Base-by-base conservation (phyloP, 257 asterid genomes). In the Plantago elongata region DNA sequence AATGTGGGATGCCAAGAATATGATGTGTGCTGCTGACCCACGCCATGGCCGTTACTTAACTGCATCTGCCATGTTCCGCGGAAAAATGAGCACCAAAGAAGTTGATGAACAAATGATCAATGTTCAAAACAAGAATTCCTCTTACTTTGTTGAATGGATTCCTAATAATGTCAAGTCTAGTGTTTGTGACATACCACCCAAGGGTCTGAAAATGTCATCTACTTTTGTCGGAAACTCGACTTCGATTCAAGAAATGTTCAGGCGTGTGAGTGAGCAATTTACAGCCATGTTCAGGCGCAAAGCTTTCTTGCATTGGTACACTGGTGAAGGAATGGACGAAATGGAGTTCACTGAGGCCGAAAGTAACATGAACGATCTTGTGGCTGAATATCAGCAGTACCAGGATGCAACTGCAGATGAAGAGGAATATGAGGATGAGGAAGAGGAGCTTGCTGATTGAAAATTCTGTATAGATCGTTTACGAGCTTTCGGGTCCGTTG, bases 1-100 rank as follows among this genome's bases (percentile, higher is more conserved):
- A 34, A 80, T 80, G 86, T 80, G 86, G 86, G 86, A 80, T 64
- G 80, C 83, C 60, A 80, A 80, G 74, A 80, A 80, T 78, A 79
- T 78, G 84, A 79, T 79, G 84, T 78, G 84, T 29, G 84, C 81
- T 15, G 81, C 81, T 2, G 81, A 79, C 57, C 85, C 85, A 13
- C 79, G 82, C 54, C 82, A 79, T 15, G 82, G 83, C 1, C 76
- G 85, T 45, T 80, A 80, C 72, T 54, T 80, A 47, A 80, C 82
- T 7, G 85, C 83, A 45, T 80, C 82, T 0, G 85, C 85, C 57
- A 65, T 80, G 85, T 80, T 80, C 67, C 85, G 85, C 12, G 83
- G 85, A 64, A 80, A 76, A 62, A 77, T 80, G 82, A 80, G 85
- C 72, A 80, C 85, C 29, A 80, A 80, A 61, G 85, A 80, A 60